phyloP scores from a whole-genome alignment of 2,329 filamentous ascomycete species.

The Claviceps pazoutovae region DNA sequence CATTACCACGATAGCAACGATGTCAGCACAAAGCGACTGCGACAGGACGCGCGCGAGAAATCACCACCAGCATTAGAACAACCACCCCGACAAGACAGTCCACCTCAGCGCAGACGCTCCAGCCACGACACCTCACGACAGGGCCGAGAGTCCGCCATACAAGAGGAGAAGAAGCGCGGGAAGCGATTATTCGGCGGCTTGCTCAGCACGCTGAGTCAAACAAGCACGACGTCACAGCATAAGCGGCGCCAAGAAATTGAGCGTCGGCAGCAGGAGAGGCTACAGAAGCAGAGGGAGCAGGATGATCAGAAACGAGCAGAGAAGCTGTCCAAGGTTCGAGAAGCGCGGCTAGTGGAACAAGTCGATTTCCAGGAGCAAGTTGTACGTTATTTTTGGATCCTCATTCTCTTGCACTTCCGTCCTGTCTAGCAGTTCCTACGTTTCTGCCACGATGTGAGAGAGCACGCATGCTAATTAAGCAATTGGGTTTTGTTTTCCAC shows the following conservation, averaged over 20 bases:
- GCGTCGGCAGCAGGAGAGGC: slow-evolving; percentile 63
- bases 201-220: slow-evolving; percentile 65
- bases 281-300: slow-evolving; percentile 57
- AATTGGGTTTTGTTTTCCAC: background rate
- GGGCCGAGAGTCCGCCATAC: slow-evolving; percentile 14
- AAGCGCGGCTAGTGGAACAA: slow-evolving; percentile 53
- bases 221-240: slow-evolving; percentile 45
- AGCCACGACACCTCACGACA: slow-evolving; percentile 4
- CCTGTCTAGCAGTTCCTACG: background rate
- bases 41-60: slow-evolving; percentile 11
- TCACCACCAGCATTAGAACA: background rate
- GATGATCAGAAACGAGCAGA: slow-evolving; percentile 54
- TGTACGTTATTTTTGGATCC: slow-evolving; percentile 29
- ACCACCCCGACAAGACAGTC: background rate
- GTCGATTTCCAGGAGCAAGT: slow-evolving; percentile 60
- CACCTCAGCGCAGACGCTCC: slow-evolving; percentile 4
- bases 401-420: background rate
- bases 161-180: slow-evolving; percentile 73
- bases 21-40: slow-evolving; percentile 9
- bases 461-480: too few relatives aligned
- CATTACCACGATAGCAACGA: slow-evolving; percentile 9
- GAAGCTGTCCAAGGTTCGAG: slow-evolving; percentile 47
- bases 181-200: slow-evolving; percentile 76
- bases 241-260: slow-evolving; percentile 69
- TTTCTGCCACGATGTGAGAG: background rate